Conservation (phyloP, 352 stramenopile genomes). For the Phytopythium montanum region DNA sequence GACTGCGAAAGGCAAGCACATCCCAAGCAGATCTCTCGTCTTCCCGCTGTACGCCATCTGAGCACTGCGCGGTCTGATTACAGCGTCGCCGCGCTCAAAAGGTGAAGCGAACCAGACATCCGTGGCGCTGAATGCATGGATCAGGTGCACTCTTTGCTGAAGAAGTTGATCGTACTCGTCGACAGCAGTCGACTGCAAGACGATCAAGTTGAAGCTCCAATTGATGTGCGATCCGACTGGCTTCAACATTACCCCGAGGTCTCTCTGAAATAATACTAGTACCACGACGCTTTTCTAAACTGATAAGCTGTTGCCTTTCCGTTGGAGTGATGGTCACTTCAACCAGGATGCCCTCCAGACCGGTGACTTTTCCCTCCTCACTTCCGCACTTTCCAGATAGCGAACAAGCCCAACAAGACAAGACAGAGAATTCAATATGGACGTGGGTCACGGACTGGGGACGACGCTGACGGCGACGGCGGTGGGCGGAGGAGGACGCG, state of each 20-base stretch:
- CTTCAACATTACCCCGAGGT: no score
- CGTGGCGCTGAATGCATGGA: background rate
- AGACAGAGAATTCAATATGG: background rate
- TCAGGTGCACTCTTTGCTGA: background rate
- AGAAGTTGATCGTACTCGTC: background rate
- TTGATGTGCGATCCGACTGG: no score
- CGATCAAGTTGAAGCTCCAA: no score
- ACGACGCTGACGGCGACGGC: background rate
- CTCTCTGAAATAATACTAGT: background rate
- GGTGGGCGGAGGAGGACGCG: no score
- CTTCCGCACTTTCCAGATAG: conserved; percentile 2
- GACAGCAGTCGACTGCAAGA: no score
- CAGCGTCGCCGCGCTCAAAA: background rate
- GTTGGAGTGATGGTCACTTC: conserved; percentile 6
- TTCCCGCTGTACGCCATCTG: background rate
- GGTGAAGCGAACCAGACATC: background rate
- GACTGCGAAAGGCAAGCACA: background rate
- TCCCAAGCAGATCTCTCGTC: background rate
- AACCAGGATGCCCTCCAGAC: background rate
- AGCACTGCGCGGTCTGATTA: background rate
- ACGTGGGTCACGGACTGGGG: background rate
- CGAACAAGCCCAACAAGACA: background rate
- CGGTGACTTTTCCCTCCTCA: background rate
- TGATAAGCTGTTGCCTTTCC: background rate
- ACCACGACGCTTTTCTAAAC: background rate